Evolutionary conservation across 179 eudicot species (phyloP).

Genomic region (Heliamphora pulchella): DNA sequence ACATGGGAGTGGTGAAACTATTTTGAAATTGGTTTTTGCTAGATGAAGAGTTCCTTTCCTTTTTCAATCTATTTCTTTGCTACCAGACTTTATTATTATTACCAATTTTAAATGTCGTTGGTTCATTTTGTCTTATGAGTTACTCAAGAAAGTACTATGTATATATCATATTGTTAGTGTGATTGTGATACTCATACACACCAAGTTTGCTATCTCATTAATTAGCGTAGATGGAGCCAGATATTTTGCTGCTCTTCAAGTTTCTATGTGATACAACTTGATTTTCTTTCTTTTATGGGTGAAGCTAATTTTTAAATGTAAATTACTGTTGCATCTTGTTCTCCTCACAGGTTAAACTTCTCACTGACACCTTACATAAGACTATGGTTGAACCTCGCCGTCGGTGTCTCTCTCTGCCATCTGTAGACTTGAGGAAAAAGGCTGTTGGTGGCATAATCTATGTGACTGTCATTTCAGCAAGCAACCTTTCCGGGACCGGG

Average conservation of each 20-base stretch:
- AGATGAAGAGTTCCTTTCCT: not conserved
- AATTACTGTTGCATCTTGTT: constrained; percentile 7
- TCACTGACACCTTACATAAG: constrained; percentile 63
- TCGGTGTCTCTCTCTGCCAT: constrained; percentile 61
- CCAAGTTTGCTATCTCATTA: not conserved
- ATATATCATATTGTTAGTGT: not conserved
- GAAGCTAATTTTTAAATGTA: not conserved
- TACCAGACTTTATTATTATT: not conserved
- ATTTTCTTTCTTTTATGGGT: constrained; percentile 2
- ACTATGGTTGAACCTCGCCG: constrained; percentile 99
- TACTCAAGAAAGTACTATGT: not conserved
- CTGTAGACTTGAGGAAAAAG: constrained; percentile 59
- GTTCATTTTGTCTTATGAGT: not conserved
- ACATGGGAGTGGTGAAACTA: not conserved
- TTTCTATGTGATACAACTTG: not conserved
- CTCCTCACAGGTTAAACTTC: constrained; percentile 57
- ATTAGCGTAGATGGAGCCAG: not conserved
- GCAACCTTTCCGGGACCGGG: constrained; percentile 43
- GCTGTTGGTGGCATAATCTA: constrained; percentile 80
- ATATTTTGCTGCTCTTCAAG: not conserved
- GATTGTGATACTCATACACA: not conserved
- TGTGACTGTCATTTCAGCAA: constrained; percentile 66
- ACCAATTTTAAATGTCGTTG: not conserved
- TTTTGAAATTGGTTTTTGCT: not conserved
- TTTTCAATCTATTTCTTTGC: not conserved